Base-by-base conservation (phyloP, 495 filamentous ascomycete genomes). In the Pyrenula aspistea region DNA sequence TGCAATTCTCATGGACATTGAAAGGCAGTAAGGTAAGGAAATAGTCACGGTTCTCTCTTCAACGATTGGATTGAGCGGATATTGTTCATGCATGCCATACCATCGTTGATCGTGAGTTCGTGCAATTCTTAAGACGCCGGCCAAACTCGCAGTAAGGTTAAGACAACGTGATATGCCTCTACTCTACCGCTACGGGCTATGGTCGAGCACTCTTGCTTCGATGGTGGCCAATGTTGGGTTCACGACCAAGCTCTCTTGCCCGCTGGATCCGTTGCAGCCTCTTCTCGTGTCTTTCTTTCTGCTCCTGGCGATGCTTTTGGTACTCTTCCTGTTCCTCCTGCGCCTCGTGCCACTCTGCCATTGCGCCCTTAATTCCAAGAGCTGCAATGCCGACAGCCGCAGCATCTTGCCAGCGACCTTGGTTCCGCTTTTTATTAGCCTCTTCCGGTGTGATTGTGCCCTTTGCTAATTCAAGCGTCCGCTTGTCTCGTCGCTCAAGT, bases 301-400 rank as follows among this genome's bases (percentile, higher is more conserved):
- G 59, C 59, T 59, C 55, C 54, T 61, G 42, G 54, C 56, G 50
- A 56, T 25, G 23, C 52, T 62, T 55, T 20, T 53, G 51, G 22
- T 60, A 48, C 56, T 64, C 53, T n/a, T 62, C 22, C 36, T 76
- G 67, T 63, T 73, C 66, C 63, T 79, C 73, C 61, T 77, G 76
- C 62, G 76, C 73, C 61, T 77, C 76, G 61, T 75, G 71, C 72
- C 74, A 78, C 57, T 66, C 63, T 23, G 56, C 56, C 53, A 62
- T 62, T 56, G 84, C 85, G 53, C 83, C 80, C 68, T 87, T 87
- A 76, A 89, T 83, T 59, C 86, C 85, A 25, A 88, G 73, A 2
- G 84, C 84, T 11, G 86, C 86, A 57, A 90, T 87, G 62, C 84
- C 85, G 1, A 89, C 74, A 12, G 84, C 82, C 8, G 86, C 86